These are phyloP conservation scores for Trapa bicornis DNA, from an alignment of 345 rosid species.

Conservation along the genomic window DNA sequence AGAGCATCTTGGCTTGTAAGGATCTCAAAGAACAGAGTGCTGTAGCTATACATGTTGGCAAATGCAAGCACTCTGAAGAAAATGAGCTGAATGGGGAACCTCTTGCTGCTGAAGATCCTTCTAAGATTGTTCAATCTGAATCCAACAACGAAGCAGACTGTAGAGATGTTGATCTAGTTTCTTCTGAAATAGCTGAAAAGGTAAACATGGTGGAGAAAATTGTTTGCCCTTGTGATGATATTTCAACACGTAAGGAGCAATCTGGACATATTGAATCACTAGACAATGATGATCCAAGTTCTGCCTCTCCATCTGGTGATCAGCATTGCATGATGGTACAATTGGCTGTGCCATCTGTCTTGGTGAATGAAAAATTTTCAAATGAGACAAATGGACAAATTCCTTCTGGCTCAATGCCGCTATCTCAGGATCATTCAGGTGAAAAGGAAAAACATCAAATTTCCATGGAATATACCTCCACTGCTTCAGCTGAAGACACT, in stretches of 20 bases:
- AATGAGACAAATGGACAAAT: conserved; percentile 14
- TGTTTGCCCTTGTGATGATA: conserved; percentile 13
- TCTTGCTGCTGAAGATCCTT: conserved; percentile 11
- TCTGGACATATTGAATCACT: conserved; percentile 8
- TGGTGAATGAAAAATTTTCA: conserved; percentile 12
- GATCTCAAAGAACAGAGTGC: conserved; percentile 16
- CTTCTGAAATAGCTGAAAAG: conserved; percentile 16
- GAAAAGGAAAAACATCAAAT: conserved; percentile 19
- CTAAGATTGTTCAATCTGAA: conserved; percentile 8
- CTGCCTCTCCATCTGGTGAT: conserved; percentile 15
- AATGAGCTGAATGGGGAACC: conserved; percentile 10
- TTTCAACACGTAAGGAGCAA: conserved; percentile 16
- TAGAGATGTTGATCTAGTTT: conserved; percentile 15
- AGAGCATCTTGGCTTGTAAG: conserved; percentile 14
- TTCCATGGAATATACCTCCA: conserved; percentile 11
- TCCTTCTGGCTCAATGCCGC: conserved; percentile 8
- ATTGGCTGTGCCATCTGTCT: conserved; percentile 13
- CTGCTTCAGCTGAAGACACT: conserved; percentile 12
- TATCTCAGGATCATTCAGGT: conserved; percentile 14
- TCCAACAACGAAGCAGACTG: conserved; percentile 18
- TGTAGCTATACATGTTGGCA: conserved; percentile 10
- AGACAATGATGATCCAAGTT: conserved; percentile 11
- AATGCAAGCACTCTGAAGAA: conserved; percentile 14
- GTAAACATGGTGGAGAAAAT: conserved; percentile 10
- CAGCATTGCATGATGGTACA: conserved; percentile 12